Evolutionary conservation across 495 filamentous ascomycete species (phyloP).

Genomic region (Entonaema liquescens): DNA sequence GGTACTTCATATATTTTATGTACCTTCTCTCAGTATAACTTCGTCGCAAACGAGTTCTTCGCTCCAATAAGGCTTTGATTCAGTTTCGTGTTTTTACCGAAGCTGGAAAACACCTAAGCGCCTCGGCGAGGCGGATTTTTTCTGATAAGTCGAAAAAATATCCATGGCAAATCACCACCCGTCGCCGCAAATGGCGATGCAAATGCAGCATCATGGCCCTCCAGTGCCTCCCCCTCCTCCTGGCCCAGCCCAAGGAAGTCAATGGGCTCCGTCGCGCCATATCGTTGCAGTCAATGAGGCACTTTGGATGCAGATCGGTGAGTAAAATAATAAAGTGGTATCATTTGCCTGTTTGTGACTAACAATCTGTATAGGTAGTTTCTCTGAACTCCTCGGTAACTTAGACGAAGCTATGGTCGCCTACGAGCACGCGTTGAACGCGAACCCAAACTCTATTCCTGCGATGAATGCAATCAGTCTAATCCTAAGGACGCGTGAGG

Average conservation of each 20-base stretch:
- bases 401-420: constrained; percentile 85
- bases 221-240: constrained; percentile 55
- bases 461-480: constrained; percentile 95
- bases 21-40: constrained; percentile 16
- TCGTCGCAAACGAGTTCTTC: constrained; percentile 13
- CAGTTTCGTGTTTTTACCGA: constrained; percentile 13
- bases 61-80: constrained; percentile 9
- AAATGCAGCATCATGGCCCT: constrained; percentile 64
- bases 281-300: constrained; percentile 73
- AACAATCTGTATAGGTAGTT: constrained; percentile 66
- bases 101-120: constrained; percentile 7
- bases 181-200: constrained; percentile 65
- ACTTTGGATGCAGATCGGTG: constrained; percentile 96
- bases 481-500: constrained; percentile 89
- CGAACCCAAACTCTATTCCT: constrained; percentile 87
- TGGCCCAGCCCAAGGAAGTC: constrained; percentile 41
- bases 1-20: constrained; percentile 3
- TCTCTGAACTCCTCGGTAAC: constrained; percentile 89
- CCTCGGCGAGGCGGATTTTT: constrained; percentile 15
- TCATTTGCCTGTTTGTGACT: constrained; percentile 10
- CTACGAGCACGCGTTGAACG: constrained; percentile 86
- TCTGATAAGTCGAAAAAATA: constrained; percentile 14
- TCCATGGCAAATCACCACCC: constrained; percentile 65
- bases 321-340: constrained; percentile 32
- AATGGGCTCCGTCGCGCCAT: constrained; percentile 55